Base-by-base conservation (phyloP, 2,329 filamentous ascomycete species). In the Lizonia empirigonia region DNA sequence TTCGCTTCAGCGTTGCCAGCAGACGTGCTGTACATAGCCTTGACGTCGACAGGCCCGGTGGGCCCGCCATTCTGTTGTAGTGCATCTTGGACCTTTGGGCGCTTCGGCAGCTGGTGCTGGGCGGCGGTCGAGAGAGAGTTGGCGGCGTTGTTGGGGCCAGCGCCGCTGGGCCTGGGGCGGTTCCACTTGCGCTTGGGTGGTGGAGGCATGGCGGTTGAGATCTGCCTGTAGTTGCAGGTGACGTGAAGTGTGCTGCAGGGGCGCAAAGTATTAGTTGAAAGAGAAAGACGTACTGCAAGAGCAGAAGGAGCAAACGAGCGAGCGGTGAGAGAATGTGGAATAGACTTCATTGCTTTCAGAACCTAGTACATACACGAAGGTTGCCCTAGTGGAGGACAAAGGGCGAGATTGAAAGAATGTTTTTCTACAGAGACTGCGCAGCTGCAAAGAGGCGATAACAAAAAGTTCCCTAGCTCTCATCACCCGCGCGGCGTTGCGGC, bases 121-220 rank as follows among this genome's bases (percentile, higher is more conserved):
- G 59, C 53, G 33, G 58, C 49, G 27, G 54, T 40, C 39, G 58
- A 56, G 48, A 42, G 60, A 38, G 58, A 50, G 23, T 53, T 59
- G 13, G 36, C 44, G 23, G 39, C 51, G 19, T 44, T 40, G 33
- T 32, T 40, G 33, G 45, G 52, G 27, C 42, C 50, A 55, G 41
- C 51, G 27, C 50, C 58, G 44, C 38, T 53, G 32, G 54, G 52
- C 16, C 56, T 54, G 19, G 57, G 59, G 23, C 56, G 58, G 34
- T 44, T 24, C 58, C 58, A 66, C 49, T 67, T 64, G 50, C 64
- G 63, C 44, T 66, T 62, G 9, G 64, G 56, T 53, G 57, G 64
- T 30, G 62, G 57, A 41, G 64, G 59, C 56, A 65, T 65, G 33
- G 39, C 55, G 26, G 57, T 41, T 12, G 37, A 38, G 15, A 44